Percentiles rank a stretch among this genome's conserved stretches.
These are phyloP conservation scores for Eutypa lata DNA, from an alignment of 2,329 filamentous ascomycete species.

Conservation along the genomic window DNA sequence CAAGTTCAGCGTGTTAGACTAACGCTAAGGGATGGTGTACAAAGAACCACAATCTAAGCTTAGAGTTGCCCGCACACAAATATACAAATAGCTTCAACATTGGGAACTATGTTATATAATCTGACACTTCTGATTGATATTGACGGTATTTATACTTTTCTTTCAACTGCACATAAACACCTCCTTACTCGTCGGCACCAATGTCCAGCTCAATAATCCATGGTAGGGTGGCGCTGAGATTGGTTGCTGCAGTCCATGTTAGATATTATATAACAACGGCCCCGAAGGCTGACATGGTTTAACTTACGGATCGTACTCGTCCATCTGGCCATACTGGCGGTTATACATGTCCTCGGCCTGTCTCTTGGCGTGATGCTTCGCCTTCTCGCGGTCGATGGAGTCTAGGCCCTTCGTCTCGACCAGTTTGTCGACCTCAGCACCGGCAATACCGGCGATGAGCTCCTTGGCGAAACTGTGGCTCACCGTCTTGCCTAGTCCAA, in stretches of 20 bases:
- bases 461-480: constrained; percentile 77
- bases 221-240: constrained; percentile 10
- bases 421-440: constrained; percentile 73
- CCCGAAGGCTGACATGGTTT: background rate
- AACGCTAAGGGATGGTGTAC: too few relatives aligned
- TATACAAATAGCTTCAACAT: too few relatives aligned
- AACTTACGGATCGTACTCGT: constrained; percentile 57
- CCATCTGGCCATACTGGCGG: constrained; percentile 52
- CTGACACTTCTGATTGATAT: too few relatives aligned
- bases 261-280: background rate
- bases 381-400: constrained; percentile 53
- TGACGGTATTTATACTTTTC: background rate
- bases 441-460: constrained; percentile 67
- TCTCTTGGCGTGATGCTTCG: constrained; percentile 56
- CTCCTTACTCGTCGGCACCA: background rate
- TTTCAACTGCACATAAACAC: background rate
- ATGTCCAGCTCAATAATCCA: constrained; percentile 15
- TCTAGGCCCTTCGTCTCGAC: constrained; percentile 68
- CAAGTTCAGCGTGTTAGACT: too few relatives aligned
- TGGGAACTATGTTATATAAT: too few relatives aligned
- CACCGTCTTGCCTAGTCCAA: constrained; percentile 60
- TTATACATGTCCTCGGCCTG: constrained; percentile 61
- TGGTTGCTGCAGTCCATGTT: constrained; percentile 4
- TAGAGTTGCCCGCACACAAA: too few relatives aligned
- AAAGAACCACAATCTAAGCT: too few relatives aligned